phyloP scores from a whole-genome alignment of 140 eudicot genomes.

The Flaveria floridana region DNA sequence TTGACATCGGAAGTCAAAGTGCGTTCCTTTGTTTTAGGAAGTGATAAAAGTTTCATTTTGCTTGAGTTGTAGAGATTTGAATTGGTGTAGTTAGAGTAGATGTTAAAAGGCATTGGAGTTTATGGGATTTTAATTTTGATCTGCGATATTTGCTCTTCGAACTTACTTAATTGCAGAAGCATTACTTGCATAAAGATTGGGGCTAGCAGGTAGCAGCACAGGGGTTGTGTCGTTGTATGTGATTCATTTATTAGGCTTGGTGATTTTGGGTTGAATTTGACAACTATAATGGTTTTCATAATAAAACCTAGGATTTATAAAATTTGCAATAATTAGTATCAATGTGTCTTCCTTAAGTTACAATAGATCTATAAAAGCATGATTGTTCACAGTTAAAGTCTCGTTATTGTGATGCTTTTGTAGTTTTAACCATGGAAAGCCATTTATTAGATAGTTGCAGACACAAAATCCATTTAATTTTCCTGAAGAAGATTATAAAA shows the following conservation, averaged over 20 bases:
- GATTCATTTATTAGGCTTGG: background rate
- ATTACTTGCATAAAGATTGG: conserved; percentile 12
- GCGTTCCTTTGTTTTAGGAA: conserved; percentile 5
- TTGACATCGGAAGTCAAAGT: conserved; percentile 27
- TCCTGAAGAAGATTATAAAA: background rate
- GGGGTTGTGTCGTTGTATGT: background rate
- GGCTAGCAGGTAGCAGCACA: conserved; percentile 7
- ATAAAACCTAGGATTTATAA: background rate
- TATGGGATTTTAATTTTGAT: background rate
- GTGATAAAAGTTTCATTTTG: background rate
- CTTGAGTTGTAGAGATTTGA: background rate
- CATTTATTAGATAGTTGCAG: background rate
- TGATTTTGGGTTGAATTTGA: background rate
- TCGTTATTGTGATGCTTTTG: background rate
- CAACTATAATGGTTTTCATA: background rate
- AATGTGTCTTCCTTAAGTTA: background rate
- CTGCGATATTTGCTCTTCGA: conserved; percentile 15
- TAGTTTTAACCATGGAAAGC: background rate
- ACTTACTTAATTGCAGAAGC: conserved; percentile 11
- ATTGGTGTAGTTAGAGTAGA: conserved; percentile 8
- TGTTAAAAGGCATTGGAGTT: conserved; percentile 8
- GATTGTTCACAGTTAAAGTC: background rate
- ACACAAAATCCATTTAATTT: background rate
- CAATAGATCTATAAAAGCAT: background rate
- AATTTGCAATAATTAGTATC: background rate